phyloP scores from a whole-genome alignment of 371 early-diverging fungal species.

The Zychaea mexicana region DNA sequence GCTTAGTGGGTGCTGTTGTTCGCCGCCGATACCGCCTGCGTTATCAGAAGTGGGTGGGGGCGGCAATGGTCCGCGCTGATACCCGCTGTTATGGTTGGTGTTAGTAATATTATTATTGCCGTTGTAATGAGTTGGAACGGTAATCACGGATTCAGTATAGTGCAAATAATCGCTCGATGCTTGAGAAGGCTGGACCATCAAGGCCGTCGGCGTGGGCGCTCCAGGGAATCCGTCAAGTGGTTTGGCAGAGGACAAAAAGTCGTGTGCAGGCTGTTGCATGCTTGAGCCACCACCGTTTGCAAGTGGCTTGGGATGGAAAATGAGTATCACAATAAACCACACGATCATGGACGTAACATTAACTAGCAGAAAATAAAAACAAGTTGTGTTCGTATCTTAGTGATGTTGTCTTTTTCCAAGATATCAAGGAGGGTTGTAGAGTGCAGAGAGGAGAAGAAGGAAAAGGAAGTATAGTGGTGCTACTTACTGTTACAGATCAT shows the following conservation, averaged over 20 bases:
- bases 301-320: constrained; percentile 32
- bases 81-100: not conserved
- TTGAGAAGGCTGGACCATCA: constrained; percentile 22
- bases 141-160: constrained; percentile 17
- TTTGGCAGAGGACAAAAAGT: constrained; percentile 20
- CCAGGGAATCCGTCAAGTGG: constrained; percentile 14
- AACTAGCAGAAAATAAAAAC: constrained; percentile 10
- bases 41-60: constrained; percentile 1
- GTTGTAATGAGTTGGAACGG: constrained; percentile 3
- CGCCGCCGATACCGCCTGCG: too few relatives aligned
- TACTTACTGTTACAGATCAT: constrained; percentile 51
- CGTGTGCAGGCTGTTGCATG: constrained; percentile 20
- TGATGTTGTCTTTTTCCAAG: too few relatives aligned
- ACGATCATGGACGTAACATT: constrained; percentile 25
- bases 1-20: constrained; percentile 2
- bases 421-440: too few relatives aligned
- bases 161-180: constrained; percentile 26
- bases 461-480: constrained; percentile 20
- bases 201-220: constrained; percentile 12
- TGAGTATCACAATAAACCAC: constrained; percentile 35
- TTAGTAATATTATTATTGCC: not conserved
- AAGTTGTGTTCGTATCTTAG: not conserved
- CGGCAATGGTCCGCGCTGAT: constrained; percentile 7
- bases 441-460: too few relatives aligned
- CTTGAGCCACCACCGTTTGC: not conserved